Evolutionary conservation across 108 stramenopile species (phyloP), one percentile per base, ranked within the genome.

Genomic region (Fistulifera solaris): DNA sequence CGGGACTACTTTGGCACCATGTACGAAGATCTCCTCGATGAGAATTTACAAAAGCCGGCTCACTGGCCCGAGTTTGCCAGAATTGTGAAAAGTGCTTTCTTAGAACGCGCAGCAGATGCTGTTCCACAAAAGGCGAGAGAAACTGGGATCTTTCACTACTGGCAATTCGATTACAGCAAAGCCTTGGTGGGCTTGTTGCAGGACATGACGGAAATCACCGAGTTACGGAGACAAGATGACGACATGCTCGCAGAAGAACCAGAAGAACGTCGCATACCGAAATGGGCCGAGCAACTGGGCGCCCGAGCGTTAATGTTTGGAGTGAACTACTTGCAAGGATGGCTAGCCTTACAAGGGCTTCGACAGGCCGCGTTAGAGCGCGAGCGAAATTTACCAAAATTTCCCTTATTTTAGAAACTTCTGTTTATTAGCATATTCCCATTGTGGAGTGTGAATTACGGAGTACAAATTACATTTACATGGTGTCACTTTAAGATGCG

Each of bases 281-380:
- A 63, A 55, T 87, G 89, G 89, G 76, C 76, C 51, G 78, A 81
- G 54, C 80, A 80, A 40, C 38, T 78, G 25, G 86, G 83, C 15
- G 80, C 74, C 41, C 70, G 87, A 27, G 72, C 62, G 5, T 55
- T 85, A 16, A 71, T 87, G 1, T 67, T 92, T 26, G 81, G 77
- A 10, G 66, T 92, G 13, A 92, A 92, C 58, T 92, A 87, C 54
- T 15, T 83, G 3, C 89, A 92, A 51, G 89, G 89, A 27, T 87
- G 86, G 89, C 51, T 92, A 40, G 81, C 81, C 10, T 78, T 77
- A 52, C 89, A 92, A 65, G 73, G 70, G 15, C 51, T 92, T 23
- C 65, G 66, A 49, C 69, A 72, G 52, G 89, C 86, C 23, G 89
- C 89, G 28, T 39, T 61, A 43, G 73, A 74, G 48, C 76, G 89